These are phyloP conservation scores for Diplotaxis tenuifolia DNA, from an alignment of 345 rosid genomes.

Conservation along the genomic window DNA sequence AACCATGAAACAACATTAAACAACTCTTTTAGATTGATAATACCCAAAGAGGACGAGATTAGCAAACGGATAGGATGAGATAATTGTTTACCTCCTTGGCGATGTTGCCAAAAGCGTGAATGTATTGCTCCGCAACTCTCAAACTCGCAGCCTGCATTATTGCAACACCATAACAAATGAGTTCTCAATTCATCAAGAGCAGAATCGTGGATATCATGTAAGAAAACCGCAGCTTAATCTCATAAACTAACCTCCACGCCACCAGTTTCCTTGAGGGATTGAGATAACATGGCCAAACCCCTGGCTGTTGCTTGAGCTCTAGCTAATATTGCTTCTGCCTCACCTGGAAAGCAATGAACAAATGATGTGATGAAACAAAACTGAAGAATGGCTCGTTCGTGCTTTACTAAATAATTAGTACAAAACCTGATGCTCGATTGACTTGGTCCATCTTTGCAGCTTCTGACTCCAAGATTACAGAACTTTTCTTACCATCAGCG, in stretches of 20 bases:
- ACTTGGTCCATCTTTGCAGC: constrained; percentile 73
- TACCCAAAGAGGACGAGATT: not conserved
- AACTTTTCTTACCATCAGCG: constrained; percentile 75
- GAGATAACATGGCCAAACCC: constrained; percentile 66
- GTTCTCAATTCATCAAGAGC: not conserved
- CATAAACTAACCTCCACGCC: constrained; percentile 70
- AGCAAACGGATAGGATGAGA: not conserved
- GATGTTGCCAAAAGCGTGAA: constrained; percentile 77
- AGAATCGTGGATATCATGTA: no score
- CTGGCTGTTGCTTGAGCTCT: constrained; percentile 79
- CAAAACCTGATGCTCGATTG: constrained; percentile 62
- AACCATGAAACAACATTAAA: not conserved
- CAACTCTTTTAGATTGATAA: not conserved
- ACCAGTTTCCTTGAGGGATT: constrained; percentile 66
- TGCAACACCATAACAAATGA: constrained; percentile 10
- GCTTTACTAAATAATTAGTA: not conserved
- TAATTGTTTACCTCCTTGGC: constrained; percentile 70
- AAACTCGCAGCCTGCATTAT: constrained; percentile 75
- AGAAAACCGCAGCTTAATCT: not conserved
- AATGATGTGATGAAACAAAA: not conserved
- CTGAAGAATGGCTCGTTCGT: not conserved
- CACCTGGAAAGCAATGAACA: constrained; percentile 52
- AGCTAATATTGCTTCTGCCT: constrained; percentile 87
- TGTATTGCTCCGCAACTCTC: constrained; percentile 80
- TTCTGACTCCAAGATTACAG: constrained; percentile 70